These are phyloP conservation scores for Saccharomycopsis phalli DNA, from an alignment of 1,139 yeast species.

Conservation along the genomic window DNA sequence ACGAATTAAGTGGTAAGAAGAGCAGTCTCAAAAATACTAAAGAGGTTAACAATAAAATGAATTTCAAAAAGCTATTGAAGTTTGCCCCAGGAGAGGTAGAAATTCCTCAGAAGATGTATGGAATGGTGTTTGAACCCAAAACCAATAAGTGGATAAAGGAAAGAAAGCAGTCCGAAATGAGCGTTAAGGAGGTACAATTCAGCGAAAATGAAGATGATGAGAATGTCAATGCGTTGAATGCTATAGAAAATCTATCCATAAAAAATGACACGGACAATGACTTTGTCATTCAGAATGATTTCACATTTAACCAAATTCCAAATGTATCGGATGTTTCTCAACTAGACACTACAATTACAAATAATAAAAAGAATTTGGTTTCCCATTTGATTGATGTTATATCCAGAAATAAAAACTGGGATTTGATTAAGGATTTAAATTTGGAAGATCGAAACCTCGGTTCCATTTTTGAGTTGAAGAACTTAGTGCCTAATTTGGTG, in stretches of 20 bases:
- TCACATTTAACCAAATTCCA: conserved; percentile 22
- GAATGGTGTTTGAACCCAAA: conserved; percentile 18
- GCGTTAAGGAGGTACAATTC: not conserved
- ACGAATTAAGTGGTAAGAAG: conserved; percentile 9
- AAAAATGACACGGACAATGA: conserved; percentile 6
- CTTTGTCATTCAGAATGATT: conserved; percentile 21
- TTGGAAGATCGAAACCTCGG: conserved; percentile 30
- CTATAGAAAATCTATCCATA: conserved; percentile 36
- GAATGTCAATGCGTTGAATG: conserved; percentile 32
- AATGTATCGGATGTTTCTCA: conserved; percentile 39
- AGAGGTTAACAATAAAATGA: conserved; percentile 1
- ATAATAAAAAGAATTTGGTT: conserved; percentile 37
- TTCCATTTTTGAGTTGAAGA: conserved; percentile 36
- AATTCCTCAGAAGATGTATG: conserved; percentile 15
- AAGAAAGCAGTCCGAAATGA: not conserved
- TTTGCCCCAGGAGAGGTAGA: conserved; percentile 20
- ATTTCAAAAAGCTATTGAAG: conserved; percentile 16
- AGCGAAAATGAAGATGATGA: conserved; percentile 23
- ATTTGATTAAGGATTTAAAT: conserved; percentile 31
- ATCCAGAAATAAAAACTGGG: conserved; percentile 37
- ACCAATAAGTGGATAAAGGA: conserved; percentile 16
- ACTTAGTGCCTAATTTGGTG: conserved; percentile 37
- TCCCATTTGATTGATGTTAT: conserved; percentile 40
- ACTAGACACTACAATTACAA: conserved; percentile 38
- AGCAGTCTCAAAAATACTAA: not conserved